Evolutionary conservation across 805 yeast genomes (phyloP), one percentile per base, ranked within the genome.

Genomic region (Candida takata): DNA sequence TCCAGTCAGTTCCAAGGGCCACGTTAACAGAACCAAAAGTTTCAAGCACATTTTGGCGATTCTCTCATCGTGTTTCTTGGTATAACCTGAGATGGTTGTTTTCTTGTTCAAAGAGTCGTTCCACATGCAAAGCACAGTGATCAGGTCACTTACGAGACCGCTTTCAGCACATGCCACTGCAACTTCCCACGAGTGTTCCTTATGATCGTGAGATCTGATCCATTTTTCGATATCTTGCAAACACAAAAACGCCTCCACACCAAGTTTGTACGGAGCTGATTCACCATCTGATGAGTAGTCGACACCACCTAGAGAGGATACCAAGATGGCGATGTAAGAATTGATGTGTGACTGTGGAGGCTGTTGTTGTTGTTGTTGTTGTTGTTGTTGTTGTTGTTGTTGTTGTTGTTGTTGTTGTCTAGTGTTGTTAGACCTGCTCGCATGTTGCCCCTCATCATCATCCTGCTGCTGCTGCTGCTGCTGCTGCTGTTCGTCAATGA

Each of bases 251-350:
- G 95, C 94, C 51, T 90, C 97, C 40, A 81, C 86, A 9, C 97
- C 97, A 3, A 88, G 68, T 41, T 74, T 75, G 51, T 92, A 92
- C 0, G 77, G 76, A 0, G 70, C 67, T 4, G 70, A 69, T 2
- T 59, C 55, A 3, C 54, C 43, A 5, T 60, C 55, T 0, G 79
- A 64, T 1, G 79, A 60, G 32, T 79, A 74, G 58, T 88, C 96
- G 1, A 79, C 72, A 2, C 97, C 97, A 36, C 98, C 98, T 3
- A 90, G 67, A 0, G 97, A 95, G 4, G 95, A 75, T 4, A 87
- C 85, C 27, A 88, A 67, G 29, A 84, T 76, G 11, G 88, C 72
- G 23, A 90, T 80, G 57, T 85, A 86, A 0, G 92, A 84, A 43
- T 71, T 70, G 45, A 52, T 49, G 30, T 48, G 49, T 24, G 41